Base-by-base conservation (phyloP, 768 basidiomycete genomes). In the Chalciporus chontae region DNA sequence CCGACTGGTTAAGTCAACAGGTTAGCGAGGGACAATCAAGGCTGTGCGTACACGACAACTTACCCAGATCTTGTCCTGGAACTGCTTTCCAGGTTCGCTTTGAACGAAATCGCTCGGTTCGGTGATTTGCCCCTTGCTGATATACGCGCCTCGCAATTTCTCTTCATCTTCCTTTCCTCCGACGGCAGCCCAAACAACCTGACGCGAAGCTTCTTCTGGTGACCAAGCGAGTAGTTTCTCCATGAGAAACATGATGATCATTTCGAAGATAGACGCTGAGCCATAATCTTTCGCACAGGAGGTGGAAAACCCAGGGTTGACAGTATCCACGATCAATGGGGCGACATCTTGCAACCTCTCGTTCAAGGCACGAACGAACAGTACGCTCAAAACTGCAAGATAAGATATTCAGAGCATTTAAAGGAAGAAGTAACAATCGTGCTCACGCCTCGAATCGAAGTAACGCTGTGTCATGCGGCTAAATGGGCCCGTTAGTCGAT, bases 41-140 rank as follows among this genome's bases (percentile, higher is more conserved):
- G 29, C 8, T 29, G 7, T 7, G 27, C 27, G 2, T 29, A 10
- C 10, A 24, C 11, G 26, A 46, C 23, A 18, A 21, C 55, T 34
- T 18, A 68, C 69, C 69, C 68, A 69, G 15, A 67, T 42, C 36
- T 42, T 55, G 18, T 61, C 58, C 48, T 69, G 55, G 8, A 53
- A 51, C 18, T 48, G 51, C 36, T 38, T 23, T 2, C 67, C 69
- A 24, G 59, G 53, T 8, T 61, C 51, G 23, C 61, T 61, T 5
- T 64, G 26, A 26, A 63, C 56, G 39, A 55, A 67, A 43, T 68
- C 64, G 37, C 57, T 52, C 29, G 57, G 49, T 44, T 67, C 62
- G 14, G 40, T 43, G 8, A 60, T 43, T 29, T 23, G 24, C 37
- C 23, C 50, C 15, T n/a, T 39, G 23, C 23, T 27, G 13, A 63